Evolutionary conservation across 192 early-diverging fungal genomes (phyloP), one percentile per base, ranked within the genome.

Genomic region (Coemansia sp.): DNA sequence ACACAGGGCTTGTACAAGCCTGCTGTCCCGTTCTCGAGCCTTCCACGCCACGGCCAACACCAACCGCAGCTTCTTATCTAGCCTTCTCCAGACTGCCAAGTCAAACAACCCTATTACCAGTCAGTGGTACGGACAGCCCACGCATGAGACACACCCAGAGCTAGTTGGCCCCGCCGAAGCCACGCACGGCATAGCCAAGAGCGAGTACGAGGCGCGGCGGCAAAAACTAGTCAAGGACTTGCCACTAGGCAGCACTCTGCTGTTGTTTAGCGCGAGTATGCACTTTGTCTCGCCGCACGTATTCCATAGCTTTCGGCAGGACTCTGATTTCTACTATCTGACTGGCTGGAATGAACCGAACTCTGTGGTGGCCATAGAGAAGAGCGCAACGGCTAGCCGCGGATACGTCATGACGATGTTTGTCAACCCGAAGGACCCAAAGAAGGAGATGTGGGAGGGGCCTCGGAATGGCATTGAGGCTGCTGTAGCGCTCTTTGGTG

Each of bases 311-410:
- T 99, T 96, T 76, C 93, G 96, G 69, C 97, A 99, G 73, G 87
- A 94, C 67, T 95, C 96, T 8, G 92, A 99, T 68, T 90, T 97
- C 73, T 90, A 88, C 69, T 98, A 98, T 65, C 81, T 98, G 41
- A 86, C 87, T 60, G 96, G 97, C 41, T 93, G 96, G 73, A 94
- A 97, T 77, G 95, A 99, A 73, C 96, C 96, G 1, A 94, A 97
- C 71, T 87, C 91, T 10, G 92, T 91, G 8, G 66, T 87, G 13
- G 81, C 94, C 10, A 71, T 95, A 46, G 88, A 91, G 86, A 89
- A 87, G 76, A 68, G 55, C 49, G 63, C 38, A 29, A 49, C 63
- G 43, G 59, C 57, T 5, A 51, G n/a, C 33, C 72, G 86, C 61
- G 91, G 91, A 12, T 92, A 92, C 85, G 92, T 90, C 71, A 90